Percentiles rank a stretch among this genome's conserved stretches.
Conservation (phyloP, 139 green algal genomes). For the Edaphochlamys debaryana region DNA sequence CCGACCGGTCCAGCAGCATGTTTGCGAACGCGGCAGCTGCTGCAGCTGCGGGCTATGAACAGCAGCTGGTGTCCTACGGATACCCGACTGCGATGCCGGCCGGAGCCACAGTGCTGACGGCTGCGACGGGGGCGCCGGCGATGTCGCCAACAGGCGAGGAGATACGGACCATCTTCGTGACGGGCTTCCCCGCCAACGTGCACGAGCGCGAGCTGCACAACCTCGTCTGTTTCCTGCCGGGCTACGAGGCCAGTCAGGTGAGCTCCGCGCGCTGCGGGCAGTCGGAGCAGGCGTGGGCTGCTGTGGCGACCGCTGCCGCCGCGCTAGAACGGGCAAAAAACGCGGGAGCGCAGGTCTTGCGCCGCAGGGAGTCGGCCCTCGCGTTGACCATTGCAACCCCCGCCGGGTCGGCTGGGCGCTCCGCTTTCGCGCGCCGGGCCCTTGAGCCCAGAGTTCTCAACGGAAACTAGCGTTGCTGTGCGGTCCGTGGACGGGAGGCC, state of each 20-base stretch:
- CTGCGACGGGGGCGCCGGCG: neutral
- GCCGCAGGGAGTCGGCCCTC: too few species aligned
- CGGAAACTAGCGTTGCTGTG: too few species aligned
- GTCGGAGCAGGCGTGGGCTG: neutral
- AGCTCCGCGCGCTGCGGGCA: neutral
- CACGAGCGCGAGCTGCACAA: slow-evolving; percentile 94
- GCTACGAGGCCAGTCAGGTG: slow-evolving; percentile 87
- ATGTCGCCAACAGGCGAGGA: slow-evolving; percentile 25
- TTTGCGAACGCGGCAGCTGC: slow-evolving; percentile 14
- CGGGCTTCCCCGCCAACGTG: slow-evolving; percentile 88
- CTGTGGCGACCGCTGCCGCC: neutral
- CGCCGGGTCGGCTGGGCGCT: too few species aligned
- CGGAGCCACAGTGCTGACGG: neutral
- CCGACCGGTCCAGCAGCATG: too few species aligned
- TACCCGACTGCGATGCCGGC: neutral
- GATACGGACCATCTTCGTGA: slow-evolving; percentile 77
- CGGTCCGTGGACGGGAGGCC: too few species aligned
- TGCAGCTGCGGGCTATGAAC: neutral
- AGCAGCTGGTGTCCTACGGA: slow-evolving; percentile 17
- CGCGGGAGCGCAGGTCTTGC: too few species aligned
- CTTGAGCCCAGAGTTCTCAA: too few species aligned
- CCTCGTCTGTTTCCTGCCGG: slow-evolving; percentile 89
- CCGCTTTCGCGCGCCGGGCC: too few species aligned
- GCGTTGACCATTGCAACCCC: too few species aligned
- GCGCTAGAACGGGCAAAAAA: too few species aligned